These are phyloP conservation scores for Cicer chorassanicum DNA, from an alignment of 306 rosid genomes.

Conservation along the genomic window DNA sequence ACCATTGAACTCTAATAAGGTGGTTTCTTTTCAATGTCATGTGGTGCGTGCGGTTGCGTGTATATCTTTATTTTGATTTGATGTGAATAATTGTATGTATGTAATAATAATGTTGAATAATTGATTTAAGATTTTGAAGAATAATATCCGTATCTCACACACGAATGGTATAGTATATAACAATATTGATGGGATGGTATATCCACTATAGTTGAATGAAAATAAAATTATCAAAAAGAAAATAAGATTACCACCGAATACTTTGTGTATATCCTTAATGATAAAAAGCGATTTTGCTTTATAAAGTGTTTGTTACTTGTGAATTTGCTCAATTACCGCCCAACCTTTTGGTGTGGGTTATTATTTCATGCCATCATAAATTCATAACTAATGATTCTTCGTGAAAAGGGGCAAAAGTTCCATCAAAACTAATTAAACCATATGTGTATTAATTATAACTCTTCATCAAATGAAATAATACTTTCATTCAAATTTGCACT, in stretches of 20 bases:
- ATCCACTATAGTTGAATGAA: conserved; percentile 14
- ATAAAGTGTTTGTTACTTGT: conserved; percentile 29
- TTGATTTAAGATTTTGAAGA: conserved; percentile 40
- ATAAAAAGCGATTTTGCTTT: conserved; percentile 44
- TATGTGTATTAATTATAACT: too few species aligned
- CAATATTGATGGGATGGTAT: background rate
- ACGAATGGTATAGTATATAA: conserved; percentile 32
- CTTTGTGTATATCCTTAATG: conserved; percentile 35
- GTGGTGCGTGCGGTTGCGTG: conserved; percentile 55
- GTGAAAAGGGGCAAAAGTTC: conserved; percentile 1
- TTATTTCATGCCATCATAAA: conserved; percentile 52
- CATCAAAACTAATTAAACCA: too few species aligned
- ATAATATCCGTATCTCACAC: conserved; percentile 34
- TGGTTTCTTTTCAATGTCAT: conserved; percentile 43
- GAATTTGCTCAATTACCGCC: conserved; percentile 50
- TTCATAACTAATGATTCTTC: conserved; percentile 40
- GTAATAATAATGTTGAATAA: conserved; percentile 42
- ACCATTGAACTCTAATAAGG: conserved; percentile 40
- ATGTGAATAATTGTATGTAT: background rate
- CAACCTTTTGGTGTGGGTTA: conserved; percentile 43
- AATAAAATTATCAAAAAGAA: conserved; percentile 17
- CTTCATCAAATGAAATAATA: too few species aligned
- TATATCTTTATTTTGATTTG: conserved; percentile 45
- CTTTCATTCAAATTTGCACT: background rate
- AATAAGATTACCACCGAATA: conserved; percentile 41